A percentile compares a stretch with the other conserved stretches of the same genome.
Conservation (phyloP, 2,329 filamentous ascomycete species). For the Onygenales sp. region DNA sequence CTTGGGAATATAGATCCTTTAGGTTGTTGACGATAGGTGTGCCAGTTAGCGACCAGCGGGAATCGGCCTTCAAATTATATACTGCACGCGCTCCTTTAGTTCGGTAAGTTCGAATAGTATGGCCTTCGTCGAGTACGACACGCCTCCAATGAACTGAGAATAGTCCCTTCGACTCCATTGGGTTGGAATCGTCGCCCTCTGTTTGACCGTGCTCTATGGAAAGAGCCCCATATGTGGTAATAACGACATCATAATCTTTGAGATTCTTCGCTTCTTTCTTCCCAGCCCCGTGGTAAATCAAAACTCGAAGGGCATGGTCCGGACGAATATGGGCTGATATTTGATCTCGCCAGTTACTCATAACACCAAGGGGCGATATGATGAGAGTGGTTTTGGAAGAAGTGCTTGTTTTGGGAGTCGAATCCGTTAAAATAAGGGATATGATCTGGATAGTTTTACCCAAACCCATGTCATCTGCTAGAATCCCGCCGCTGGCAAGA, state of each 20-base stretch:
- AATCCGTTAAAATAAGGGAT: conserved; percentile 59
- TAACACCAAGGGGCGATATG: conserved; percentile 70
- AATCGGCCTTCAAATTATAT: conserved; percentile 56
- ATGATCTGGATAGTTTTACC: conserved; percentile 86
- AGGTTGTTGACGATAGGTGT: conserved; percentile 78
- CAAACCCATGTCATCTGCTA: conserved; percentile 88
- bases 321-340: conserved; percentile 61
- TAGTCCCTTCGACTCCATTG: conserved; percentile 38
- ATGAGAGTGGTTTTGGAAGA: conserved; percentile 61
- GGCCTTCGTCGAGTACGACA: conserved; percentile 74
- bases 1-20: conserved; percentile 68
- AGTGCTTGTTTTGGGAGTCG: conserved; percentile 31
- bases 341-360: conserved; percentile 85
- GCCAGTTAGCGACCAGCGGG: conserved; percentile 70
- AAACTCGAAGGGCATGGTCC: conserved; percentile 53
- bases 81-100: conserved; percentile 65
- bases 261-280: conserved; percentile 53
- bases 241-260: conserved; percentile 60
- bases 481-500: conserved; percentile 69
- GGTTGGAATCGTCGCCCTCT: conserved; percentile 36
- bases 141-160: conserved; percentile 66
- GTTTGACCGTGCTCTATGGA: conserved; percentile 52
- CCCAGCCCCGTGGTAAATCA: conserved; percentile 63
- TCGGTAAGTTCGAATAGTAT: conserved; percentile 67
- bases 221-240: conserved; percentile 77